A percentile compares a stretch with the other conserved stretches of the same genome.
phyloP scores from a whole-genome alignment of 139 green algal species.

The Pleodorina starrii region DNA sequence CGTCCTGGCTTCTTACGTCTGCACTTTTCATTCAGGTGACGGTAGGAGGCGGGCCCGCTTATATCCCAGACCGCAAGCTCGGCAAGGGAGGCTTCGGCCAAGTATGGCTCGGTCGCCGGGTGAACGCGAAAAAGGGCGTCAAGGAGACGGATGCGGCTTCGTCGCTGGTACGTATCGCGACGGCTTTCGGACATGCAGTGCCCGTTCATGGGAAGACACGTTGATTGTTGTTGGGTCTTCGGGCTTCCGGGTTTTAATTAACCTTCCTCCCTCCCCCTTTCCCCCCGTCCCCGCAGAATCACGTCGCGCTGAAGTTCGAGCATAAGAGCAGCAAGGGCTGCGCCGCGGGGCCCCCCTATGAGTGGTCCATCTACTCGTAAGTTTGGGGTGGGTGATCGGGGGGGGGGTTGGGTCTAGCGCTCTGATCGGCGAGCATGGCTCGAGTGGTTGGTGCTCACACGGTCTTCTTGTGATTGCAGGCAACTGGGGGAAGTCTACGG shows the following conservation, averaged over 20 bases:
- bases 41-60: slow-evolving; percentile 89
- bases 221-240: no score
- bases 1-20: not conserved
- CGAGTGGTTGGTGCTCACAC: no score
- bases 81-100: slow-evolving; percentile 95
- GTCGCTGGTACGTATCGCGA: slow-evolving; percentile 14
- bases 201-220: no score
- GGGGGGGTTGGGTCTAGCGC: no score
- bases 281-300: slow-evolving; percentile 27
- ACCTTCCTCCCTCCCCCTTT: no score
- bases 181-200: no score
- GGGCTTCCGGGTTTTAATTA: no score
- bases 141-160: slow-evolving; percentile 30
- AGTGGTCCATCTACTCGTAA: slow-evolving; percentile 98
- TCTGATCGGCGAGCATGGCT: no score
- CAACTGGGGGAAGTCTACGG: slow-evolving; percentile 81
- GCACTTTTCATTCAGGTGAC: slow-evolving; percentile 71
- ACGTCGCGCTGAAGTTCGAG: slow-evolving; percentile 99
- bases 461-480: no score
- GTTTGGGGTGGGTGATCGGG: slow-evolving; percentile 35
- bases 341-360: slow-evolving; percentile 96
- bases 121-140: slow-evolving; percentile 29
- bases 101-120: slow-evolving; percentile 52
- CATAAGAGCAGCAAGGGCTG: slow-evolving; percentile 98
- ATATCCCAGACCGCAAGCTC: slow-evolving; percentile 91